Conservation (phyloP, 129 eudicot genomes). For the Tagetes erecta region DNA sequence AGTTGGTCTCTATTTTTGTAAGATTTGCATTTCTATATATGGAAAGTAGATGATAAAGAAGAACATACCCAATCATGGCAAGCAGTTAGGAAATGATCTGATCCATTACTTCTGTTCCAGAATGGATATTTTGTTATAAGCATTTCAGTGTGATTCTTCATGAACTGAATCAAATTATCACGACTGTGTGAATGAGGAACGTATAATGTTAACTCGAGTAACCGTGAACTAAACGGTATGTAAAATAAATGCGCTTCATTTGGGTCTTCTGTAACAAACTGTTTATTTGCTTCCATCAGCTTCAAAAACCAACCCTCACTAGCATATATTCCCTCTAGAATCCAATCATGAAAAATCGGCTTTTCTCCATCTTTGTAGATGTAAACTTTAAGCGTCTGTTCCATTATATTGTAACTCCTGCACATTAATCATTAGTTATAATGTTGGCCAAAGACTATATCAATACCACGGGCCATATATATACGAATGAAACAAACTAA, state of each 20-base stretch:
- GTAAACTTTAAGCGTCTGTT: slow-evolving; percentile 67
- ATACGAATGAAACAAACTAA: too few species aligned
- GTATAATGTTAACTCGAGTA: slow-evolving; percentile 55
- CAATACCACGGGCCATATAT: too few species aligned
- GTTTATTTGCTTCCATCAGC: slow-evolving; percentile 62
- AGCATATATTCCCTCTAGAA: slow-evolving; percentile 79
- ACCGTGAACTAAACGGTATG: slow-evolving; percentile 68
- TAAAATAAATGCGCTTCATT: slow-evolving; percentile 72
- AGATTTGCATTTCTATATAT: background rate
- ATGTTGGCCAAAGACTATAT: too few species aligned
- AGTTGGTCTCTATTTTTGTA: background rate
- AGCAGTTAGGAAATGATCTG: slow-evolving; percentile 74
- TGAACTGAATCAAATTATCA: slow-evolving; percentile 48
- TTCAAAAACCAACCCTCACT: slow-evolving; percentile 93
- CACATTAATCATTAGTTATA: background rate
- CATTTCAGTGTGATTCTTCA: slow-evolving; percentile 60
- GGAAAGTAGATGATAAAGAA: slow-evolving; percentile 15
- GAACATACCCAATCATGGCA: slow-evolving; percentile 91
- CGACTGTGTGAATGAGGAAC: slow-evolving; percentile 70
- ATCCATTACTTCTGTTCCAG: slow-evolving; percentile 73
- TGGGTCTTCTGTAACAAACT: slow-evolving; percentile 65
- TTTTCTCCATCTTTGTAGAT: slow-evolving; percentile 75
- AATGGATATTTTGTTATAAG: slow-evolving; percentile 59
- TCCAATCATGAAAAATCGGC: slow-evolving; percentile 66
- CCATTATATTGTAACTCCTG: slow-evolving; percentile 71